Conservation (phyloP, 805 yeast species). For the Lipomyces japonicus region DNA sequence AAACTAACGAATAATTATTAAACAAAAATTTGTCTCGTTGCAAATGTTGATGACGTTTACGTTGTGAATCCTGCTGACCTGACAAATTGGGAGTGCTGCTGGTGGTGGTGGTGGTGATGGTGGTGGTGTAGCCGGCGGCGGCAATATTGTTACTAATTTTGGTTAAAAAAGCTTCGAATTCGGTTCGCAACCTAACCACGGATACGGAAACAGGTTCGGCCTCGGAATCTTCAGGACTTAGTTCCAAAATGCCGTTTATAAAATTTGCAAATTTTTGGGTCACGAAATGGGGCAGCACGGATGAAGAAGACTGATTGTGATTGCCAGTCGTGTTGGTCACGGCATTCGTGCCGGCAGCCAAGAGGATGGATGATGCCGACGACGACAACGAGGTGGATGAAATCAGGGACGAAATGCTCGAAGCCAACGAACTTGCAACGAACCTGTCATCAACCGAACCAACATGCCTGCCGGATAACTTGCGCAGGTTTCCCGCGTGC, state of each 20-base stretch:
- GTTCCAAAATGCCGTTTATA: conserved; percentile 63
- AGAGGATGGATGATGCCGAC: background rate
- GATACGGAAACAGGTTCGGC: conserved; percentile 71
- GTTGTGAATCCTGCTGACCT: background rate
- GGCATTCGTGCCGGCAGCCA: background rate
- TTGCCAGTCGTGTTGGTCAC: background rate
- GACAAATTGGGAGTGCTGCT: background rate
- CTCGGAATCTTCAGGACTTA: conserved; percentile 43
- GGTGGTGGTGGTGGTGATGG: background rate
- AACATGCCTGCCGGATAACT: conserved; percentile 26
- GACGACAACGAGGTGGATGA: background rate
- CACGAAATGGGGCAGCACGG: conserved; percentile 53
- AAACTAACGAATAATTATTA: conserved; percentile 63
- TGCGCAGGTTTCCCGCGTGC: conserved; percentile 68
- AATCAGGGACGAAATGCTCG: conserved; percentile 38
- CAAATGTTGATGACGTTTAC: conserved; percentile 36
- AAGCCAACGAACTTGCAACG: conserved; percentile 6
- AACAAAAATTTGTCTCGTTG: conserved; percentile 63
- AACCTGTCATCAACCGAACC: background rate
- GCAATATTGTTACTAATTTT: conserved; percentile 51
- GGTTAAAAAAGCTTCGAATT: conserved; percentile 73
- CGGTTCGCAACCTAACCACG: conserved; percentile 65
- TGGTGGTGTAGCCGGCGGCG: conserved; percentile 31
- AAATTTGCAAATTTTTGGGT: conserved; percentile 79
- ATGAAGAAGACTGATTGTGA: too few species aligned